These are phyloP conservation scores for Cercis canadensis DNA, from an alignment of 306 rosid species.

Conservation along the genomic window DNA sequence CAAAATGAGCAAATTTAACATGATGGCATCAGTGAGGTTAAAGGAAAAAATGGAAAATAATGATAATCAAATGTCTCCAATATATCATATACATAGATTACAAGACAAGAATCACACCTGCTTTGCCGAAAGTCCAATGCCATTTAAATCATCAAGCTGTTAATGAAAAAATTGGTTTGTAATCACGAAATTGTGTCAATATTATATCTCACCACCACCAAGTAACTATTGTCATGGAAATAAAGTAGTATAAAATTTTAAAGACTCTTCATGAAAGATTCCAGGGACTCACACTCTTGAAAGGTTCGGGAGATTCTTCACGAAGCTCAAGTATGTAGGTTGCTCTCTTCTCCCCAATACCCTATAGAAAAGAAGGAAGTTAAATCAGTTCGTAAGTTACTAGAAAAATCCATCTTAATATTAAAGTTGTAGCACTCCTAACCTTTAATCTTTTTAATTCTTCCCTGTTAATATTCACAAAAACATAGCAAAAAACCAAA, in stretches of 20 bases:
- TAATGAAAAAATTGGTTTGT: constrained; percentile 20
- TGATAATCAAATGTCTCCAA: background rate
- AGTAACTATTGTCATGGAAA: background rate
- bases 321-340: constrained; percentile 70
- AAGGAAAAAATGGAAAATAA: background rate
- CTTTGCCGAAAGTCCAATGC: constrained; percentile 81
- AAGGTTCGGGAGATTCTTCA: constrained; percentile 76
- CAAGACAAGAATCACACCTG: constrained; percentile 56
- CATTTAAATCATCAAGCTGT: constrained; percentile 85
- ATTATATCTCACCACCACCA: background rate
- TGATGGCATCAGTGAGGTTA: too few species aligned
- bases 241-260: background rate
- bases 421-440: constrained; percentile 24
- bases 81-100: background rate
- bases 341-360: constrained; percentile 95
- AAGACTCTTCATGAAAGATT: background rate
- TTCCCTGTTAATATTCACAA: constrained; percentile 52
- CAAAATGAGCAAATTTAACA: too few species aligned
- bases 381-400: constrained; percentile 4
- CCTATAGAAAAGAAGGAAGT: constrained; percentile 43
- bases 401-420: background rate
- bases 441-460: constrained; percentile 79
- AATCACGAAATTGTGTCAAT: constrained; percentile 15
- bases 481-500: background rate
- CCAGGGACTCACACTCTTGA: constrained; percentile 69